Base-by-base conservation (phyloP, 1,139 yeast genomes). In the Suhomyces chickasaworum region DNA sequence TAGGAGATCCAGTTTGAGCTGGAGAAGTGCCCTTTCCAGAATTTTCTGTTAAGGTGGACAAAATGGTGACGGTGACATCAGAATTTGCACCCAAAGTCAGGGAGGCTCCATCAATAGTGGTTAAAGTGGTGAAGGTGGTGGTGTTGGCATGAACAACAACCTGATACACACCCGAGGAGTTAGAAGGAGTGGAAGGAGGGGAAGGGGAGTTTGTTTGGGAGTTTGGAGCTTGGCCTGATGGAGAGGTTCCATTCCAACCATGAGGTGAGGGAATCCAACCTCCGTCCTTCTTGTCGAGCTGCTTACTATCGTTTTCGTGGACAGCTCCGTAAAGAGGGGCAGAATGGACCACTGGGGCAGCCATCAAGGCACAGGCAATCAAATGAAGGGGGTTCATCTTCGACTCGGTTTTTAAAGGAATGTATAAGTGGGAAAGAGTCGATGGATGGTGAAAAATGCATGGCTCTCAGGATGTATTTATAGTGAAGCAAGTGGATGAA, bases 361-460 rank as follows among this genome's bases (percentile, higher is more conserved):
- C 30, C 10, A 31, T 17, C 8, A 42, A 17, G 34, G 43, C 42
- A 29, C 30, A 42, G 39, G 44, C 17, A 18, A 46, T 32, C 23
- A 46, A 40, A 37, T 46, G 37, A 17, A 40, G 42, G 34, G 49
- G 49, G 41, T 46, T 46, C 49, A 46, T 46, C 39, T 39, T 42
- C 16, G 40, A 25, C 41, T 40, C 30, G 29, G 27, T 25, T 25
- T 7, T 25, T 25, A 34, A 46, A 46, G 49, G 46, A 46, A 35
- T 37, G 46, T 42, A 43, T 42, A 39, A 46, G 49, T 43, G 43
- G 44, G 49, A 43, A 40, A 15, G 38, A 37, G 40, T 7, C 35
- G 44, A 23, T 21, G 36, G 32, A 17, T 36, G 21, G 13, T 18
- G 18, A 15, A 31, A 29, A 30, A 31, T 5, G 12, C 22, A 21